Percentiles rank a stretch among this genome's conserved stretches.
Evolutionary conservation across 176 grass and related monocot species (phyloP).

Genomic region (Urochloa ruziziensis): DNA sequence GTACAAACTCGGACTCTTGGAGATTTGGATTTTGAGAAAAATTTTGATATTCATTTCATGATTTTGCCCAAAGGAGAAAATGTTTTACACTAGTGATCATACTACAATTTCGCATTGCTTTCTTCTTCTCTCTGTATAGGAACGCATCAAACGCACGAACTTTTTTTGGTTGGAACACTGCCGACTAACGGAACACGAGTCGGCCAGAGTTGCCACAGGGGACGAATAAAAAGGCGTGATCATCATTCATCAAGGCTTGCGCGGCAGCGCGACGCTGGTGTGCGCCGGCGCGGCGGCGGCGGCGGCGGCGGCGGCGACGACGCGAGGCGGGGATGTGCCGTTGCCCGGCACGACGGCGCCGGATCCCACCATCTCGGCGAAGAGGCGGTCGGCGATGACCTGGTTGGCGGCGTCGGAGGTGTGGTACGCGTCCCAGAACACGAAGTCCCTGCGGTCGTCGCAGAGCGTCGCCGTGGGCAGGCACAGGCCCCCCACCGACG

Average conservation of each 20-base stretch:
- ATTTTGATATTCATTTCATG: background rate
- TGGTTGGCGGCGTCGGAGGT: slow-evolving; percentile 88
- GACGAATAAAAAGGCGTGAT: slow-evolving; percentile 22
- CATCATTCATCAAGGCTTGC: slow-evolving; percentile 8
- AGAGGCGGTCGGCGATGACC: slow-evolving; percentile 74
- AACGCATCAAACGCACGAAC: background rate
- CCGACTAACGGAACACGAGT: background rate
- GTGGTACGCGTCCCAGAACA: slow-evolving; percentile 99
- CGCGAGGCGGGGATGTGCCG: slow-evolving; percentile 2
- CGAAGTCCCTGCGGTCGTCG: slow-evolving; percentile 61
- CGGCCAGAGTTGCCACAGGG: background rate
- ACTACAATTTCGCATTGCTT: background rate
- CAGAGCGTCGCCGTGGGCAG: slow-evolving; percentile 80
- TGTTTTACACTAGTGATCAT: background rate
- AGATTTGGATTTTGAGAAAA: background rate
- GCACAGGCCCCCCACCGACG: slow-evolving; percentile 79
- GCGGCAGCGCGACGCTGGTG: no score
- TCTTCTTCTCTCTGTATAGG: background rate
- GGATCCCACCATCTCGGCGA: slow-evolving; percentile 42
- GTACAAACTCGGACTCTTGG: background rate
- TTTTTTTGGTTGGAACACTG: background rate
- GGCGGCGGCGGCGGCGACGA: background rate
- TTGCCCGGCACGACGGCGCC: slow-evolving; percentile 27
- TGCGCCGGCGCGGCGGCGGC: background rate
- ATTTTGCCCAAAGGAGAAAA: background rate